Evolutionary conservation across 768 basidiomycete genomes (phyloP), one percentile per base, ranked within the genome.

Genomic region (Tubosaeta sp.): DNA sequence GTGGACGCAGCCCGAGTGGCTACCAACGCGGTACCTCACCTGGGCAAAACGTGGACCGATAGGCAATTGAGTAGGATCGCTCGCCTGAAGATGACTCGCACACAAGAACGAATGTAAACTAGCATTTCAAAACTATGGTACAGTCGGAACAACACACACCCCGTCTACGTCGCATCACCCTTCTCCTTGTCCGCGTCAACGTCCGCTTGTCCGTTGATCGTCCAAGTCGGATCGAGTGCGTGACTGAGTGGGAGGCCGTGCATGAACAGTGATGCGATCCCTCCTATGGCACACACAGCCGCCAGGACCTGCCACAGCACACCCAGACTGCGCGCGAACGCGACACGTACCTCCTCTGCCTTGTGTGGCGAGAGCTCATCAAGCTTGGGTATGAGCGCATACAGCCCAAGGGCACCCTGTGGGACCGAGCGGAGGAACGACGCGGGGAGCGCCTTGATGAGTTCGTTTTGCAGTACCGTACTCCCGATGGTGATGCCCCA

Each of bases 1-100:
- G 7, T 87, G 84, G 83, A 64, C 52, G 8, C 51, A 60, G 14
- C 86, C 87, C 0, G 68, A 73, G 13, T 89, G 87, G 87, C 64
- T 89, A 31, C 87, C 87, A 11, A 65, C 72, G 24, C 73, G 75
- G 39, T 81, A 77, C 56, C 63, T 80, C 54, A 80, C 76, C 1
- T 52, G 60, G 66, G 58, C 46, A n/a, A 54, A 55, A 24, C 51
- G 51, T 16, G 38, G 14, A 19, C 18, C 0, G 9, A 38, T 7
- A 19, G 10, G n/a, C 36, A 38, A 38, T 9, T 35, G n/a, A 35
- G 3, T 6, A 14, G 31, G 4, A 13, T 4, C 13, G 31, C 11
- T 13, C 31, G 14, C 27, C 27, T n/a, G n/a, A n/a, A n/a, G n/a
- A n/a, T n/a, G n/a, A 4, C 6, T 27, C 27, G 27, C 27, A 9